Base-by-base conservation (phyloP, 257 asterid species). In the Solanum ossicruentum region DNA sequence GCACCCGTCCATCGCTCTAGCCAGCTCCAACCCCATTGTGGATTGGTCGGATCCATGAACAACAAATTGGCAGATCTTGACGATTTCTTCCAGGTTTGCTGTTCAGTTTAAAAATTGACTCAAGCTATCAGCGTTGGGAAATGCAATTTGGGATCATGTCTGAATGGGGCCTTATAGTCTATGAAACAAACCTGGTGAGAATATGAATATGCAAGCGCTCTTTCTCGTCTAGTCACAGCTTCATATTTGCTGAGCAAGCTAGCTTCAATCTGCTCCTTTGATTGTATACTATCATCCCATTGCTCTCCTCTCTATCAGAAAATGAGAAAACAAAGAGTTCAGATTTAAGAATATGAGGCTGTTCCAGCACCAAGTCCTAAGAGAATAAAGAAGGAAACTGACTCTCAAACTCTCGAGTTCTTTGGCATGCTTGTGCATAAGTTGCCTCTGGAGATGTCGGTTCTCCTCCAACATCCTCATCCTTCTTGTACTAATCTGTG, bases 1-100 rank as follows among this genome's bases (percentile, higher is more conserved):
- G 94, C 90, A 18, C 98, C 98, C 93, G 91, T 92, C 95, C 95
- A 94, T 13, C 98, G 93, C 85, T 97, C 99, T 75, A 95, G 67
- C 98, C 99, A 97, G 92, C 99, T 97, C 99, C 99, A 97, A 3
- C 98, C 99, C 98, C 99, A 95, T 49, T 95, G 98, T 73, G 98
- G 98, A 88, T 97, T 97, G 9, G 97, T 94, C 0, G 97, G 99
- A 86, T 97, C 99, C 97, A 94, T 95, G 89, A 95, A 97, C 56
- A 94, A 89, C 83, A 94, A 87, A 92, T 91, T 97, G n/a, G 90
- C 75, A 32, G 96, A 72, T 88, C 92, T 94, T 54, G 92, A 85
- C 21, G 98, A 91, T 87, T 93, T 93, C 92, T 95, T 97, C 99
- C 97, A 92, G 10, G 93, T 91, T 93, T 95, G 98, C 98, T 96